These are phyloP conservation scores for Blumeria hordei DNA, from an alignment of 2,329 filamentous ascomycete genomes.

Conservation along the genomic window DNA sequence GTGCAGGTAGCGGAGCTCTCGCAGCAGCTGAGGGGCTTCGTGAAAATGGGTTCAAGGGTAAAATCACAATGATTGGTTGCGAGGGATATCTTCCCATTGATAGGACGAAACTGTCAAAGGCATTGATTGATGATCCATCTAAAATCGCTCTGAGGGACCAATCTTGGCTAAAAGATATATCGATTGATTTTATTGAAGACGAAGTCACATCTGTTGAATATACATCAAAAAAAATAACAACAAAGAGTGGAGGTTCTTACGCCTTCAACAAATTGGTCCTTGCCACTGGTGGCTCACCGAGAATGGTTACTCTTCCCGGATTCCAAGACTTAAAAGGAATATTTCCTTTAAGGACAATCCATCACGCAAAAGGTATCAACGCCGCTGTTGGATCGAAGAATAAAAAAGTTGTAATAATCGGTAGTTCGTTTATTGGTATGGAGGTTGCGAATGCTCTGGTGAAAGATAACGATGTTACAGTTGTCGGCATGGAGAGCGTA, in stretches of 20 bases:
- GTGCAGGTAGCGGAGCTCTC: conserved; percentile 65
- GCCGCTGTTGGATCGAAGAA: conserved; percentile 56
- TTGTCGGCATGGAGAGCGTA: conserved; percentile 62
- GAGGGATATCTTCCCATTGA: conserved; percentile 81
- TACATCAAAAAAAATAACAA: conserved; percentile 43
- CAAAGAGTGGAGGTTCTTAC: conserved; percentile 44
- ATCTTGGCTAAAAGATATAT: conserved; percentile 47
- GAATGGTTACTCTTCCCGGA: conserved; percentile 52
- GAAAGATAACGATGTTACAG: conserved; percentile 60
- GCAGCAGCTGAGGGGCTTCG: conserved; percentile 65
- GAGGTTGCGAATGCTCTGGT: conserved; percentile 71
- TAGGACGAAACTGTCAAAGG: conserved; percentile 86
- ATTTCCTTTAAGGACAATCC: conserved; percentile 58
- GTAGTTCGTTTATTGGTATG: conserved; percentile 94
- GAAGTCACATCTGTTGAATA: conserved; percentile 61
- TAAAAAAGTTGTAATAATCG: conserved; percentile 83
- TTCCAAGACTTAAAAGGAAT: conserved; percentile 75
- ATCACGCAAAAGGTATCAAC: conserved; percentile 55
- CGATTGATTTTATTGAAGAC: conserved; percentile 31
- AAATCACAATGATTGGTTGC: conserved; percentile 59
- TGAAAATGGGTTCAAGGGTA: conserved; percentile 54
- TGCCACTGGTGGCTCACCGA: conserved; percentile 63
- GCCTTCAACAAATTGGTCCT: conserved; percentile 75
- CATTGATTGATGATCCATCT: conserved; percentile 53
- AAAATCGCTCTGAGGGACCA: conserved; percentile 59